phyloP scores from a whole-genome alignment of 345 rosid species.

The Rhodamnia argentea region DNA sequence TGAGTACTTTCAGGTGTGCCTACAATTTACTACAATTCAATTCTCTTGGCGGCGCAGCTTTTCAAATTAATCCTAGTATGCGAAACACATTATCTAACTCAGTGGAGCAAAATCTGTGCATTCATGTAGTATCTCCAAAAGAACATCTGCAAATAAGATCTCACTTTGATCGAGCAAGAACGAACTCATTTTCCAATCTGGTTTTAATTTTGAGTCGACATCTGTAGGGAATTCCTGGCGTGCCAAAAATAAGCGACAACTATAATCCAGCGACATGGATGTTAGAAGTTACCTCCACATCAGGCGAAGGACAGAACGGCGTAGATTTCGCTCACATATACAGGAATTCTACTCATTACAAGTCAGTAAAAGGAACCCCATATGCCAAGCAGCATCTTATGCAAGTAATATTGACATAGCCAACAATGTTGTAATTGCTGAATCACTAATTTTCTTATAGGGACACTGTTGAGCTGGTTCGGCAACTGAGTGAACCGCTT shows the following conservation, averaged over 20 bases:
- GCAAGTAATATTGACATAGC: background rate
- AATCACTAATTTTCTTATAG: constrained; percentile 10
- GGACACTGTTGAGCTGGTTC: constrained; percentile 33
- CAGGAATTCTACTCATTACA: constrained; percentile 18
- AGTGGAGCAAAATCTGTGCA: background rate
- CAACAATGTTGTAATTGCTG: background rate
- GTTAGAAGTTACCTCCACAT: constrained; percentile 55
- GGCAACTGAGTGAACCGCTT: constrained; percentile 31
- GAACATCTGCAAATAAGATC: background rate
- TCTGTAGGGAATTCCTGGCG: constrained; percentile 43
- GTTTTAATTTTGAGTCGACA: background rate
- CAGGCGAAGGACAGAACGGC: constrained; percentile 45
- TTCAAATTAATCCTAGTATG: too few species aligned
- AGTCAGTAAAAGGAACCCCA: background rate
- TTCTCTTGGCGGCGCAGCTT: background rate
- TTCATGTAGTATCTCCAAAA: background rate
- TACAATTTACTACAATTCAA: background rate
- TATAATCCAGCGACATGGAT: constrained; percentile 91
- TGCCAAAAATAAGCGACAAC: constrained; percentile 43
- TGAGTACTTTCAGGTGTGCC: constrained; percentile 58
- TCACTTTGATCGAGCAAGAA: background rate
- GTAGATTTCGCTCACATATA: constrained; percentile 52
- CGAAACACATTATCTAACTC: background rate
- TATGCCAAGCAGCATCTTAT: background rate
- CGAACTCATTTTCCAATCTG: background rate